Base-by-base conservation (phyloP, 2,329 filamentous ascomycete species). In the Fusarium chuoi region DNA sequence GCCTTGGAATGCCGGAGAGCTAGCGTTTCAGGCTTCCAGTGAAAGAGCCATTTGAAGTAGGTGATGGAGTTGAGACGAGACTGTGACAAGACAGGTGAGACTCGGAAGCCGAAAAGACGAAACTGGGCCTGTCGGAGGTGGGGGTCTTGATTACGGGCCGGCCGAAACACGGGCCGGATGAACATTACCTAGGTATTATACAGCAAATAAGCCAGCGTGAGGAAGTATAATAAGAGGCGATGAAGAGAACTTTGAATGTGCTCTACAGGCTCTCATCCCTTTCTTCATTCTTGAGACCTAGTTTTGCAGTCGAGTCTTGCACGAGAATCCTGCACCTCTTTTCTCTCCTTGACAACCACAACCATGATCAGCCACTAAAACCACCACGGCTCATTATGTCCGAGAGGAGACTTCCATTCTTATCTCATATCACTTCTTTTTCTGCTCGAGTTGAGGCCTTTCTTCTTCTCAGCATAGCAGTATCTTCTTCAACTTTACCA, bases 71-170 rank as follows among this genome's bases (percentile, higher is more conserved):
- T 36, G 56, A 51, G 57, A 62, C 26, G 33, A 45, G 33, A 30
- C 33, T 14, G 36, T 28, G 45, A 61, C 66, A 72, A 73, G 71
- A 65, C 69, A 68, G 45, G 30, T 73, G 71, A 74, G 65, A 74
- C 71, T 73, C 71, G 65, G 71, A 58, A 73, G 48, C 62, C 58
- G 68, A 70, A 28, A 46, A 71, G 62, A 41, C 62, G 70, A 73
- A 73, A 73, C 70, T 60, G 59, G 70, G 65, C 41, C 24, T 57
- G 70, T 73, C 70, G 56, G 70, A 73, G 70, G 70, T 70, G 70
- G 70, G 65, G 65, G 70, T 60, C 52, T 38, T 38, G n/a, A 41
- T 33, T 42, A 61, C 44, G 59, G 44, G 35, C 51, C 60, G 70
- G 44, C 56, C 70, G 60, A 73, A 73, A 73, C 64, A 72, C 54